A percentile compares a stretch with the other conserved stretches of the same genome.
Conservation (phyloP, 768 basidiomycete species). For the Bullera alba region DNA sequence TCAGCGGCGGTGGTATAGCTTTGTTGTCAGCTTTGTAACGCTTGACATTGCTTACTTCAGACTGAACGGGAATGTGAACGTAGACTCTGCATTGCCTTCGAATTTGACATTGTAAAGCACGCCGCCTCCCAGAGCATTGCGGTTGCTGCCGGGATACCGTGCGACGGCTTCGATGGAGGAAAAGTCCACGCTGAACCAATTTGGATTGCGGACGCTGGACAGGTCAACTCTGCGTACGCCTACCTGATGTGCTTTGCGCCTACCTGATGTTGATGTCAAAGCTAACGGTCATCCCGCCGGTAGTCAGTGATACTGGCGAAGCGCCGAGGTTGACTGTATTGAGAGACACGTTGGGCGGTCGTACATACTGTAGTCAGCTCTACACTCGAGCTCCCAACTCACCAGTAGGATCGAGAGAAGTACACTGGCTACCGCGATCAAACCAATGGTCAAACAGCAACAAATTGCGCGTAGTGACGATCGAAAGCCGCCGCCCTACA, state of each 20-base stretch:
- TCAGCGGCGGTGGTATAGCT: constrained; percentile 39
- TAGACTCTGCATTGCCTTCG: constrained; percentile 33
- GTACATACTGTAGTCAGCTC: constrained; percentile 37
- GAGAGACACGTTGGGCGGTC: constrained; percentile 40
- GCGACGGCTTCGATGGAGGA: constrained; percentile 37
- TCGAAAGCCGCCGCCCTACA: constrained; percentile 39
- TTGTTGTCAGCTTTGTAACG: constrained; percentile 2
- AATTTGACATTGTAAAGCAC: constrained; percentile 41
- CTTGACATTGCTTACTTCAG: constrained; percentile 27
- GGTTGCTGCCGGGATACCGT: constrained; percentile 26
- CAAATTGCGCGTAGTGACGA: constrained; percentile 35
- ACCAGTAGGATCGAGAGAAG: constrained; percentile 38
- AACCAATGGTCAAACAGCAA: constrained; percentile 31
- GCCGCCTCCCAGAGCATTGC: constrained; percentile 39
- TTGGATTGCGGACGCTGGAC: constrained; percentile 38
- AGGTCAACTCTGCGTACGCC: background rate
- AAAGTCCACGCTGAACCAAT: constrained; percentile 45
- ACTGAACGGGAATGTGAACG: constrained; percentile 42
- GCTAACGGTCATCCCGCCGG: constrained; percentile 29
- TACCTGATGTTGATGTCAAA: constrained; percentile 38
- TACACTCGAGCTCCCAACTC: constrained; percentile 13
- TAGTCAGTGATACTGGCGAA: constrained; percentile 29
- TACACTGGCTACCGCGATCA: constrained; percentile 38
- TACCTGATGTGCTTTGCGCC: constrained; percentile 1
- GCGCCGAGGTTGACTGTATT: constrained; percentile 34